Evolutionary conservation across 257 asterid genomes (phyloP).

Genomic region (Solanum paucissectum): DNA sequence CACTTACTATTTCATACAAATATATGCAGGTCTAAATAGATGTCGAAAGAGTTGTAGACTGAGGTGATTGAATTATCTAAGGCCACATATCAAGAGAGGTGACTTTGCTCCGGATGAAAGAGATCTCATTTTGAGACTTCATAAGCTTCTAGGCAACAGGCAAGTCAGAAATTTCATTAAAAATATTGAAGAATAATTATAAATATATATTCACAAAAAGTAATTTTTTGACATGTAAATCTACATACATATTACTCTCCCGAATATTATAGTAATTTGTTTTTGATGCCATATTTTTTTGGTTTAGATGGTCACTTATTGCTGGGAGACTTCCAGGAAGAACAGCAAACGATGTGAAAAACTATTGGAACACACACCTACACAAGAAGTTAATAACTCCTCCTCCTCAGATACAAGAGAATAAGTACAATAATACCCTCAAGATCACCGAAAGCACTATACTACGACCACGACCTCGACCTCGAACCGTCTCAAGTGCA

Average conservation of each 20-base stretch:
- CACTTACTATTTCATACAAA: too few species aligned
- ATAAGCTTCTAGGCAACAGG: constrained; percentile 66
- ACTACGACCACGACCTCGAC: not conserved
- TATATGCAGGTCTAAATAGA: constrained; percentile 40
- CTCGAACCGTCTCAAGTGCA: not conserved
- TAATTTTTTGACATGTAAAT: too few species aligned
- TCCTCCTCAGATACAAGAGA: constrained; percentile 8
- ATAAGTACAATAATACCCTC: constrained; percentile 6
- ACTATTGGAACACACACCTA: constrained; percentile 53
- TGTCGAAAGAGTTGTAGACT: constrained; percentile 70
- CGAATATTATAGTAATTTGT: not conserved
- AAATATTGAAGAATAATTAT: too few species aligned
- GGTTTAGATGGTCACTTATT: constrained; percentile 56
- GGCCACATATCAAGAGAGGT: constrained; percentile 65
- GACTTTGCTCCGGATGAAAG: constrained; percentile 41
- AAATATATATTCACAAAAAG: too few species aligned
- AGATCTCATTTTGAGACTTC: constrained; percentile 38
- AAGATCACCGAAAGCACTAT: not conserved
- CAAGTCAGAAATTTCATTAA: not conserved
- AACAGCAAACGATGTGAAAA: constrained; percentile 68
- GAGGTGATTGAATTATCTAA: constrained; percentile 68
- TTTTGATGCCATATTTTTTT: not conserved
- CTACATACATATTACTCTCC: fast-evolving
- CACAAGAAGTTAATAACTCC: not conserved
- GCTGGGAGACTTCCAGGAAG: constrained; percentile 63